phyloP scores from a whole-genome alignment of 78 protist genomes.

The Isochrysis galbana region DNA sequence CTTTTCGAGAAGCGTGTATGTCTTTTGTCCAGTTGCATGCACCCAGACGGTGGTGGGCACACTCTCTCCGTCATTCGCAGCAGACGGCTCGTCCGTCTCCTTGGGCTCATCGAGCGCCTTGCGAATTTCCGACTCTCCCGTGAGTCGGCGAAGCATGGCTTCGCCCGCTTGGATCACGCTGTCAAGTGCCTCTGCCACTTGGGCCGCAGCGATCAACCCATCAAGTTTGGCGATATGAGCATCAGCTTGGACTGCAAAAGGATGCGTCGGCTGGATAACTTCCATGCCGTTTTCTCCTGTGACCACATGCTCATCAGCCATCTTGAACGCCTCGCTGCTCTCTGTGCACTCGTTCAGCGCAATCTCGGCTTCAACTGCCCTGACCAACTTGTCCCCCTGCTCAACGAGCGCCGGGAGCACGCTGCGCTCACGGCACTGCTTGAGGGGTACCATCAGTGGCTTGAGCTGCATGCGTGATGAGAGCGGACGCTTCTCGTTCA shows the following conservation, averaged over 20 bases:
- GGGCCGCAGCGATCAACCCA: background rate
- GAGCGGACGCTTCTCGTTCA: background rate
- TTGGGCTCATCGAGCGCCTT: background rate
- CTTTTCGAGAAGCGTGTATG: background rate
- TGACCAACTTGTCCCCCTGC: background rate
- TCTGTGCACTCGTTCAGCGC: background rate
- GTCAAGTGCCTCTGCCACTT: background rate
- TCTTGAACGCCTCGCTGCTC: background rate
- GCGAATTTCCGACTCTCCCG: background rate
- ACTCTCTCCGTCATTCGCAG: background rate
- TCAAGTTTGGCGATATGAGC: background rate
- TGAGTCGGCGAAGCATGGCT: background rate
- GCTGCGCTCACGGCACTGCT: background rate
- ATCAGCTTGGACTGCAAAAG: background rate
- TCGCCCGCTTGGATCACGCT: background rate
- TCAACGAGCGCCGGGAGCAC: background rate
- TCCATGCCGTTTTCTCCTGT: background rate
- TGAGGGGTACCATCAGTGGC: background rate
- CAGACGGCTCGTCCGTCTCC: background rate
- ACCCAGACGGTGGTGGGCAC: background rate
- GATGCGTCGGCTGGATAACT: background rate
- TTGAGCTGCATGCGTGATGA: background rate
- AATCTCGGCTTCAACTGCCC: background rate
- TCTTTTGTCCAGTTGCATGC: background rate
- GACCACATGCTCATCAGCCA: background rate